phyloP scores from a whole-genome alignment of 2,329 filamentous ascomycete genomes.

The Colletotrichum theobromicola region DNA sequence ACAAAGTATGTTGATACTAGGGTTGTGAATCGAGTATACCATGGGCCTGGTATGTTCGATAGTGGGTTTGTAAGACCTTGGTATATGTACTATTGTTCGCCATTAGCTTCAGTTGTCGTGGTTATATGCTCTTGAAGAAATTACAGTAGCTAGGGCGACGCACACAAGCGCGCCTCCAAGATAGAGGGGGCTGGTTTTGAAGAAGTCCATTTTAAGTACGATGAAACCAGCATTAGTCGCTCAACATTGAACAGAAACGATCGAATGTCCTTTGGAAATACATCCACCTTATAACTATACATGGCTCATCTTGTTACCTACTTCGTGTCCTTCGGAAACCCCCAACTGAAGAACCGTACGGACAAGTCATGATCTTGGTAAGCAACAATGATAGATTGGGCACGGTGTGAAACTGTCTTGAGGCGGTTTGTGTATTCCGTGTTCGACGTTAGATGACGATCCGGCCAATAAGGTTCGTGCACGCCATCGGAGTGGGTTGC shows the following conservation, averaged over 20 bases:
- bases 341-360: neutral
- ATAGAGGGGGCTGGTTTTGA: neutral
- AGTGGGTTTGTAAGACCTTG: conserved; percentile 5
- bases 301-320: neutral
- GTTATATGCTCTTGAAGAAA: neutral
- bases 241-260: neutral
- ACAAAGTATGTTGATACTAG: neutral
- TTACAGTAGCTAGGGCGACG: neutral
- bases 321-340: neutral
- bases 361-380: neutral
- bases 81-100: neutral
- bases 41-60: neutral
- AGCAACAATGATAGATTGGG: neutral
- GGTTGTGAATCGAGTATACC: conserved; percentile 12
- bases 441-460: neutral
- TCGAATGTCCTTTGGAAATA: neutral
- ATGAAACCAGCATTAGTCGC: neutral
- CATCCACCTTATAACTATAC: neutral
- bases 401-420: neutral
- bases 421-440: neutral
- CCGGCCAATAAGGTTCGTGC: neutral
- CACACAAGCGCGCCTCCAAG: neutral
- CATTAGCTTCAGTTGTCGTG: neutral
- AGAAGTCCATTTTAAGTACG: neutral
- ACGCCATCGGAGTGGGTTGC: neutral